Evolutionary conservation across 2,329 filamentous ascomycete genomes (phyloP).

Genomic region (Calonectria naviculata): DNA sequence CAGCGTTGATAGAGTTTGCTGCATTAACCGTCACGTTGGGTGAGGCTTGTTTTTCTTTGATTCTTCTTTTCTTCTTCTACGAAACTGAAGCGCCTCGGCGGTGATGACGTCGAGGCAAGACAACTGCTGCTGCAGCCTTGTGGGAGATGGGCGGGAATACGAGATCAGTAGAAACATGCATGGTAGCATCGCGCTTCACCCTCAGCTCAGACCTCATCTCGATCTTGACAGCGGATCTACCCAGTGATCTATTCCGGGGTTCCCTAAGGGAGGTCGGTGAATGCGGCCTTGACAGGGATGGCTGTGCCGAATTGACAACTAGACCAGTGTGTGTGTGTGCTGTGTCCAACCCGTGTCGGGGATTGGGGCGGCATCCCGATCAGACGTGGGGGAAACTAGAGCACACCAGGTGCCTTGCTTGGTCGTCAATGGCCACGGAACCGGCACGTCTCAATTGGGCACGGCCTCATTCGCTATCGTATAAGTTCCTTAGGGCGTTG

Average conservation of each 20-base stretch:
- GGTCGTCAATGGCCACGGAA: neutral
- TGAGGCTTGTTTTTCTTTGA: neutral
- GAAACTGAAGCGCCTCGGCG: neutral
- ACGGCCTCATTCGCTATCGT: constrained; percentile 2
- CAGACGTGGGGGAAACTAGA: neutral
- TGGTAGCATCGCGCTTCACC: constrained; percentile 22
- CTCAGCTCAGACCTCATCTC: constrained; percentile 30
- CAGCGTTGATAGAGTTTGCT: constrained; percentile 32
- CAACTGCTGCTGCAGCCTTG: neutral
- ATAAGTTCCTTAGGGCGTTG: constrained; percentile 4
- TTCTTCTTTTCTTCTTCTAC: neutral
- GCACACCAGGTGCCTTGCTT: neutral
- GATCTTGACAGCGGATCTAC: constrained; percentile 41
- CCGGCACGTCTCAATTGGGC: neutral
- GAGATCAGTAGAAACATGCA: constrained; percentile 2
- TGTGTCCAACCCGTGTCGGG: constrained; percentile 5
- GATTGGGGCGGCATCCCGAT: neutral
- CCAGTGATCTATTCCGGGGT: constrained; percentile 25
- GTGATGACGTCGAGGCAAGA: constrained; percentile 7
- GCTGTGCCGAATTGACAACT: constrained; percentile 23
- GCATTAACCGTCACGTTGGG: constrained; percentile 31
- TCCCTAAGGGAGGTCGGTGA: constrained; percentile 20
- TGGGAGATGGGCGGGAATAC: constrained; percentile 3
- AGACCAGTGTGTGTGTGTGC: constrained; percentile 17
- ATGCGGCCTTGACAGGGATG: constrained; percentile 33